These are phyloP conservation scores for Cyamopsis tetragonoloba DNA, from an alignment of 306 rosid species.

Conservation along the genomic window DNA sequence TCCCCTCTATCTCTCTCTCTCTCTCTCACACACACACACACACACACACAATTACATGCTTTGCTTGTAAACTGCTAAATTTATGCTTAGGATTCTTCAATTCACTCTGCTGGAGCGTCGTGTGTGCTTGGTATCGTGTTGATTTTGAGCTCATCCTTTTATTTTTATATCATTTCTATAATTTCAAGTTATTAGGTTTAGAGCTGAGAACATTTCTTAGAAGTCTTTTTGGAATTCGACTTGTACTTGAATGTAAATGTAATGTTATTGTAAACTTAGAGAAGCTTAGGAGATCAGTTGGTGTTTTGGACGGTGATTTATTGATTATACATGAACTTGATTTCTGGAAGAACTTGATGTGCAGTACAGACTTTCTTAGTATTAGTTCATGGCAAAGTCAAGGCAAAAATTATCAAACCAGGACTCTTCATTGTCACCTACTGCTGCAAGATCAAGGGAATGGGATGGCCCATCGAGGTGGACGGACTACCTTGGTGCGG, in stretches of 20 bases:
- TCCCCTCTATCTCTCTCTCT: no score
- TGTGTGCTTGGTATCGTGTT: not conserved
- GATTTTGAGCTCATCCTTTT: not conserved
- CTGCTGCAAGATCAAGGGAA: constrained; percentile 68
- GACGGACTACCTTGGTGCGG: constrained; percentile 86
- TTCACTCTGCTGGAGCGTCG: constrained; percentile 4
- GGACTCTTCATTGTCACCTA: constrained; percentile 78
- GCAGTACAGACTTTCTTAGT: constrained; percentile 41
- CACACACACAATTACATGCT: not conserved
- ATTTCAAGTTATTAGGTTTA: constrained; percentile 12
- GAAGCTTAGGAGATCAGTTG: not conserved
- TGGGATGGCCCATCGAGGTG: constrained; percentile 90
- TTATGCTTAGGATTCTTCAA: constrained; percentile 7
- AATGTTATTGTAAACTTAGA: not conserved
- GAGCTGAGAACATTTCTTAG: constrained; percentile 4
- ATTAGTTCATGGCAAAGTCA: constrained; percentile 65
- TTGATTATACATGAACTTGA: constrained; percentile 17
- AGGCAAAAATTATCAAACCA: constrained; percentile 56
- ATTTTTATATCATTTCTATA: not conserved
- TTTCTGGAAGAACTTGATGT: constrained; percentile 19
- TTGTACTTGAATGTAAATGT: not conserved
- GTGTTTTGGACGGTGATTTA: no score
- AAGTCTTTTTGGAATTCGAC: constrained; percentile 2
- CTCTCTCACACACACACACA: no score
- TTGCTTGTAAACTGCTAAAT: not conserved